Conservation (phyloP, 1,139 yeast genomes). For the Nematodospora anomalae region DNA sequence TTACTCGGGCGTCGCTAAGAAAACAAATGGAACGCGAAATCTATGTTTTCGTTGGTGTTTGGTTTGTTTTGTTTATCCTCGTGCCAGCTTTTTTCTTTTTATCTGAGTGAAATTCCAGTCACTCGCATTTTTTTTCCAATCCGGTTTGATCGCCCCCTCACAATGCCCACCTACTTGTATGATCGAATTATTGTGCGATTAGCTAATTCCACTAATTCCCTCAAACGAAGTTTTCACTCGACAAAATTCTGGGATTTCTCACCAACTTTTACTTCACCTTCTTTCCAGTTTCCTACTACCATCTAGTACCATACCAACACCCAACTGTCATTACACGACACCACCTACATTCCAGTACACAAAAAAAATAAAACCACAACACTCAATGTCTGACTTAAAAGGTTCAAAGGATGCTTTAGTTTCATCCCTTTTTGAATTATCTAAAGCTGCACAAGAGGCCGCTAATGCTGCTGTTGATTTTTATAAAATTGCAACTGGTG, state of each 20-base stretch:
- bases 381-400: conserved; percentile 36
- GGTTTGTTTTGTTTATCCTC: too few species aligned
- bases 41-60: too few species aligned
- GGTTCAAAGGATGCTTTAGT: conserved; percentile 57
- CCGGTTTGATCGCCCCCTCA: not conserved
- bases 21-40: too few species aligned
- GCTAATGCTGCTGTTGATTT: conserved; percentile 72
- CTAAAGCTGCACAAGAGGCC: conserved; percentile 79
- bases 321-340: conserved; percentile 2
- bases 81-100: too few species aligned
- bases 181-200: too few species aligned
- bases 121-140: too few species aligned
- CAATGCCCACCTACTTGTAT: too few species aligned
- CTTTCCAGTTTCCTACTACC: conserved; percentile 2
- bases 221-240: too few species aligned
- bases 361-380: conserved; percentile 4
- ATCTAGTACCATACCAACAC: conserved; percentile 5
- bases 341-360: not conserved
- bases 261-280: not conserved
- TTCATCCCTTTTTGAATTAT: conserved; percentile 73
- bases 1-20: too few species aligned
- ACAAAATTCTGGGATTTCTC: not conserved
- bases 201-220: too few species aligned
- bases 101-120: too few species aligned
- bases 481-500: conserved; percentile 49